phyloP scores from a whole-genome alignment of 2,329 filamentous ascomycete species.

The Verticillium isaacii region DNA sequence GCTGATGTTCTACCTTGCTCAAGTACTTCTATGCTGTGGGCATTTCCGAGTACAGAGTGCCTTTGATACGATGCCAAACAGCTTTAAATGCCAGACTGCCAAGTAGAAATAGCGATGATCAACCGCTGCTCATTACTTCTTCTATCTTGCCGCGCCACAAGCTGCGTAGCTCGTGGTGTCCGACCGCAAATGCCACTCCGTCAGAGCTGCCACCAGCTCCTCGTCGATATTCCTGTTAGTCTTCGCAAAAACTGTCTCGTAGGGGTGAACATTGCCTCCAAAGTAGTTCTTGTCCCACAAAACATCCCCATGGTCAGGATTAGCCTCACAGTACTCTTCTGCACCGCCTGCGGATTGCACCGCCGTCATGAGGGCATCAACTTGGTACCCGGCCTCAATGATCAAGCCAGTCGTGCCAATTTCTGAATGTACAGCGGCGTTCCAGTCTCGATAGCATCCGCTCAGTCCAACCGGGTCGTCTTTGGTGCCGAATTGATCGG shows the following conservation, averaged over 20 bases:
- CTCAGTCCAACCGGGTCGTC: slow-evolving; percentile 20
- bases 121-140: no score
- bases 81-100: no score
- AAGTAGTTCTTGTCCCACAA: slow-evolving; percentile 22
- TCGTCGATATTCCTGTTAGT: slow-evolving; percentile 25
- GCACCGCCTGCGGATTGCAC: slow-evolving; percentile 14
- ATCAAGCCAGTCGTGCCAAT: slow-evolving; percentile 23
- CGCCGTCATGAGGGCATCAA: slow-evolving; percentile 27
- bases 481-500: slow-evolving; percentile 18
- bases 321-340: slow-evolving; percentile 7
- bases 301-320: slow-evolving; percentile 16
- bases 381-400: slow-evolving; percentile 23
- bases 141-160: slow-evolving; percentile 3
- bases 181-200: slow-evolving; percentile 21
- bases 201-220: slow-evolving; percentile 19
- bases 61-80: no score
- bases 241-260: slow-evolving; percentile 32
- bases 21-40: background rate
- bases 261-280: slow-evolving; percentile 28
- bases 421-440: slow-evolving; percentile 24
- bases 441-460: slow-evolving; percentile 22
- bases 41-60: no score
- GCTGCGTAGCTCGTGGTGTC: slow-evolving; percentile 18
- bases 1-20: background rate
- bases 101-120: no score